Base-by-base conservation (phyloP, 179 eudicot genomes). In the Sideroxylon spinosum region DNA sequence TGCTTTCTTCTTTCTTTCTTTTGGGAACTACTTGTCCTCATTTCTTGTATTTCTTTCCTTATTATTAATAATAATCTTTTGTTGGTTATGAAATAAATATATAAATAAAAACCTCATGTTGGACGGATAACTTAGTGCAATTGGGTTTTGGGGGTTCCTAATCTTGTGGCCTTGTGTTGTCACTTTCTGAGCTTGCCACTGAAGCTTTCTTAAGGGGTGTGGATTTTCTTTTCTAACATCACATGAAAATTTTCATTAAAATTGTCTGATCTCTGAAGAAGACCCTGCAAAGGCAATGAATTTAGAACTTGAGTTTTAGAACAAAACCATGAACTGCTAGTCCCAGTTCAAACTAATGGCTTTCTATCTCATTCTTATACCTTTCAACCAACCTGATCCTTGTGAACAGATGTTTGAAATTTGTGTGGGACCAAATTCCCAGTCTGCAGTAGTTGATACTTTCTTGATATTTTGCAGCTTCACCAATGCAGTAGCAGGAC, bases 401-500 rank as follows among this genome's bases (percentile, higher is more conserved):
- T 57, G 29, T 29, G 26, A 19, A 57, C 37, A 50, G 59, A 65
- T 52, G 52, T 29, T 76, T 52, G 50, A 67, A 66, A 66, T 25
- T 63, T 62, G 44, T 75, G 44, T 50, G 69, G 13, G 6, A 29
- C 64, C 72, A 29, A 52, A 56, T 26, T 65, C 16, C 14, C 72
- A 69, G n/a, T 32, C 22, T 67, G 61, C 59, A 28, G 22, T 52
- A 9, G 19, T 63, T 26, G 19, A 12, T 32, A 49, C 29, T 52
- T 80, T 32, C 49, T 46, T 62, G 2, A 26, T 76, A 60, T 71
- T 75, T 81, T 86, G 85, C 90, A 96, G 99, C 79, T 96, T 96
- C 79, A 85, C 99, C 17, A 92, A 76, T 83, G 90, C 95, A 71
- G 81, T 96, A 72, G 85, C 89, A 26, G 99, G 98, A 62, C 80